Conservation (phyloP, 2,329 filamentous ascomycete species). For the Ilyonectria robusta region DNA sequence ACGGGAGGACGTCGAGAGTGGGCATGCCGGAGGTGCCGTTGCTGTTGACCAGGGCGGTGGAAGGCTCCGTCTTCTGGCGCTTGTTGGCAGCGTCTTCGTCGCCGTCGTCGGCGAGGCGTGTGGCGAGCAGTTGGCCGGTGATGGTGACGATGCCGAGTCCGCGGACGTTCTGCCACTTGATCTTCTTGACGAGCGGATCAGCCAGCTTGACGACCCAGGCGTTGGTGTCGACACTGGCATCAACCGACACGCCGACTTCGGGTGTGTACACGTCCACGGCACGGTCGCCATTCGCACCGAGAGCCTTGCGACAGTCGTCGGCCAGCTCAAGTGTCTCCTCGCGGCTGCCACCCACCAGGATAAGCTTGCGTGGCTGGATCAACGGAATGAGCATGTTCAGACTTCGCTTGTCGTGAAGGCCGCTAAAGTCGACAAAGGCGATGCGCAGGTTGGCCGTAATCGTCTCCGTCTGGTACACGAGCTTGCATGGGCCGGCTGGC, state of each 20-base stretch:
- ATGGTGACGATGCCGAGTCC: constrained; percentile 94
- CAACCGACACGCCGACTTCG: constrained; percentile 77
- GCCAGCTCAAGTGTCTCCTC: constrained; percentile 86
- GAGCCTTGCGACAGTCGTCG: constrained; percentile 81
- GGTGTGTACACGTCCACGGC: constrained; percentile 86
- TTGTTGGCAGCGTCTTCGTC: constrained; percentile 64
- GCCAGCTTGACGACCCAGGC: constrained; percentile 96
- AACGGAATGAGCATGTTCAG: constrained; percentile 95
- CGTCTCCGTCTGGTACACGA: constrained; percentile 74
- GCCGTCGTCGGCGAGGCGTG: constrained; percentile 61
- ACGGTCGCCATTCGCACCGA: constrained; percentile 61
- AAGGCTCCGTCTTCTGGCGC: constrained; percentile 62
- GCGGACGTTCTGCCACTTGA: constrained; percentile 95
- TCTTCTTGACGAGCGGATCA: constrained; percentile 84
- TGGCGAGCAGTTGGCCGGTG: constrained; percentile 75
- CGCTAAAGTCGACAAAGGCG: constrained; percentile 91
- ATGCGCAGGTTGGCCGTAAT: constrained; percentile 82
- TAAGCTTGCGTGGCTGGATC: constrained; percentile 93
- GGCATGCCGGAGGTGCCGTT: constrained; percentile 55
- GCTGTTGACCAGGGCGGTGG: constrained; percentile 45
- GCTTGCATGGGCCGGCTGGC: constrained; percentile 79
- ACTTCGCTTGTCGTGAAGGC: constrained; percentile 93
- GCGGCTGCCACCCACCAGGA: constrained; percentile 86
- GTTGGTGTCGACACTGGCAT: constrained; percentile 97
- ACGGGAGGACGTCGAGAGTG: constrained; percentile 68